A percentile compares a stretch with the other conserved stretches of the same genome.
Evolutionary conservation across 176 grass and related monocot genomes (phyloP).

Genomic region (Hordeum marinum): DNA sequence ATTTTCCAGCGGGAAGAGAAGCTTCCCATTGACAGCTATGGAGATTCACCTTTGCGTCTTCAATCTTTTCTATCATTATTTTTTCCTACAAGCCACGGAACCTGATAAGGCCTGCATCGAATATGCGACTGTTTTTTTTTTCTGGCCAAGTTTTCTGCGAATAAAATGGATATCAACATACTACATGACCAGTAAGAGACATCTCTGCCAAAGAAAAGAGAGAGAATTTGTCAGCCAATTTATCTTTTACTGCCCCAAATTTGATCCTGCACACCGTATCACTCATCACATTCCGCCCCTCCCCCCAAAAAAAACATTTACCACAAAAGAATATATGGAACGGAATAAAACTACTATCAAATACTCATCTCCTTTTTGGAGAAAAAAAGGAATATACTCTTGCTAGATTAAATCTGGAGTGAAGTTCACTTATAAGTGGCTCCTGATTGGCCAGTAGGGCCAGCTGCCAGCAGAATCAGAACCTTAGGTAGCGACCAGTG

Average conservation of each 20-base stretch:
- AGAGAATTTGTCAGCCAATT: background rate
- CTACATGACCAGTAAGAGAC: too few relatives aligned
- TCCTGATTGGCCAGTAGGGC: slow-evolving; percentile 6
- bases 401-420: background rate
- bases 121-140: background rate
- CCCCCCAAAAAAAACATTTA: too few relatives aligned
- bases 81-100: background rate
- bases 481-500: too few relatives aligned
- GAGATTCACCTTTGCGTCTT: background rate
- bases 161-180: too few relatives aligned
- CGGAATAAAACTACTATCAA: background rate
- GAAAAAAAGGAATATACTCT: too few relatives aligned
- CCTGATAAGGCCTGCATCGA: background rate
- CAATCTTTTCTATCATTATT: background rate
- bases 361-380: background rate
- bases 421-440: background rate
- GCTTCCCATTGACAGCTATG: slow-evolving; percentile 28
- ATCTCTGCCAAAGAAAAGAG: too few relatives aligned
- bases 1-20: slow-evolving; percentile 23
- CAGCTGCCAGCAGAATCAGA: background rate
- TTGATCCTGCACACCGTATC: background rate
- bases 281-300: too few relatives aligned
- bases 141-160: too few relatives aligned
- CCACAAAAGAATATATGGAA: background rate
- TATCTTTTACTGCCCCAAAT: background rate